Percentiles rank a stretch among this genome's conserved stretches.
These are phyloP conservation scores for Schizophyllum commune DNA, from an alignment of 1,284 basidiomycete genomes.

Conservation along the genomic window DNA sequence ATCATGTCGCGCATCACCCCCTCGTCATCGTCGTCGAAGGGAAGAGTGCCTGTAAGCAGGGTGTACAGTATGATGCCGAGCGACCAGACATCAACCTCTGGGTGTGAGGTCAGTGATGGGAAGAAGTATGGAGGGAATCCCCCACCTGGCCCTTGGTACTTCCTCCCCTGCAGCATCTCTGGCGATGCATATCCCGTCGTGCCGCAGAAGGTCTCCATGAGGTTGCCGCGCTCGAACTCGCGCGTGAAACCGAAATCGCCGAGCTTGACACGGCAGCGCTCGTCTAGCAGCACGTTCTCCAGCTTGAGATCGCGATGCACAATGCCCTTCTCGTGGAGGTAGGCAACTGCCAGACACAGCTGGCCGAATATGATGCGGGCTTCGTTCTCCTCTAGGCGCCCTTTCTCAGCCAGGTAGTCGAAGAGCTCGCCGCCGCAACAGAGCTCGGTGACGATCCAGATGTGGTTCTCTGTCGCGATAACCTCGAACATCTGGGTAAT, in stretches of 20 bases:
- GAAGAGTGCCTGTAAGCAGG: slow-evolving; percentile 90
- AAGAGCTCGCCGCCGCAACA: slow-evolving; percentile 96
- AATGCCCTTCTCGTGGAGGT: slow-evolving; percentile 85
- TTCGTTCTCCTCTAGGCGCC: slow-evolving; percentile 79
- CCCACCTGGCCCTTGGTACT: slow-evolving; percentile 84
- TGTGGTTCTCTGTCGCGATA: slow-evolving; percentile 89
- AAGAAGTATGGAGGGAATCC: slow-evolving; percentile 7
- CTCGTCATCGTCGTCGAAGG: slow-evolving; percentile 97
- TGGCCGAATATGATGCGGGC: slow-evolving; percentile 85
- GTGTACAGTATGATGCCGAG: slow-evolving; percentile 93
- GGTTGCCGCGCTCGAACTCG: slow-evolving; percentile 78
- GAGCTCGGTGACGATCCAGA: slow-evolving; percentile 97
- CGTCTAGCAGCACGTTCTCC: slow-evolving; percentile 91
- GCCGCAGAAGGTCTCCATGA: slow-evolving; percentile 95
- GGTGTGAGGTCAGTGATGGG: slow-evolving; percentile 6
- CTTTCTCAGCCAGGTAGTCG: slow-evolving; percentile 95
- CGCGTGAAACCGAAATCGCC: slow-evolving; percentile 97
- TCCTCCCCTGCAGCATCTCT: slow-evolving; percentile 87
- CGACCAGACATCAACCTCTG: slow-evolving; percentile 97
- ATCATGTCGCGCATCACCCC: slow-evolving; percentile 83
- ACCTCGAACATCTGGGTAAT: slow-evolving; percentile 97
- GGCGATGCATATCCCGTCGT: slow-evolving; percentile 95
- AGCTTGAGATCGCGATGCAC: slow-evolving; percentile 95
- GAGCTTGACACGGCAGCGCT: slow-evolving; percentile 80
- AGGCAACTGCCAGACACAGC: slow-evolving; percentile 91